Evolutionary conservation across 257 asterid species (phyloP), one percentile per base, ranked within the genome.

Genomic region (Plantago major): DNA sequence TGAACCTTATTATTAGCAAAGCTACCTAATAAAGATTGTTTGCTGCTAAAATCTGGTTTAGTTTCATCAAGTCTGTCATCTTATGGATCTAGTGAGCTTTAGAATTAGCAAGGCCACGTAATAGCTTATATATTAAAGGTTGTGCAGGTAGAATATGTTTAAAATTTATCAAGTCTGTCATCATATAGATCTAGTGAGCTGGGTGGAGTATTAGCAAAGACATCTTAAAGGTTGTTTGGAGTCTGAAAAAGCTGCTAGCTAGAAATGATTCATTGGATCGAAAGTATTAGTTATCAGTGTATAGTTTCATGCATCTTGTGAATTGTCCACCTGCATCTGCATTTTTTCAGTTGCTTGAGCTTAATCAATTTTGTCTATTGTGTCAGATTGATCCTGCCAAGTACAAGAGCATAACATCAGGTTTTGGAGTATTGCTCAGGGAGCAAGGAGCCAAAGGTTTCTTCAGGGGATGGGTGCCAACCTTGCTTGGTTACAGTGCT

Each of bases 401-500:
- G 67, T 80, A 82, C 84, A 82, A 77, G 77, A 77, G 84, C 63
- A 75, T 82, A 54, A 30, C 81, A 18, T 77, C 86, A 17, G 86
- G 86, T 7, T 82, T 77, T 37, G 89, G 89, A 8, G 73, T 82
- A 17, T 60, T 82, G 63, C 68, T 79, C 22, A 75, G 71, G 78
- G 86, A 82, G 64, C 86, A 82, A 71, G 86, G 84, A 10, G 51
- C 70, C 50, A 73, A 51, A 77, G 86, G 89, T 43, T 82, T 82
- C 72, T 82, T 79, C 58, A 77, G 84, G 66, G 89, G 86, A 64
- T 79, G 86, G 86, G 84, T 82, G 58, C 89, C 86, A 28, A 79
- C 86, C 48, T 74, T 82, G 57, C 67, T 82, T 28, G 89, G 89
- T 42, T 79, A 79, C 77, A 79, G 89, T 69, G 89, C 86, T 55